These are phyloP conservation scores for Ophiostoma sp. DNA, from an alignment of 2,329 filamentous ascomycete genomes.

Conservation along the genomic window DNA sequence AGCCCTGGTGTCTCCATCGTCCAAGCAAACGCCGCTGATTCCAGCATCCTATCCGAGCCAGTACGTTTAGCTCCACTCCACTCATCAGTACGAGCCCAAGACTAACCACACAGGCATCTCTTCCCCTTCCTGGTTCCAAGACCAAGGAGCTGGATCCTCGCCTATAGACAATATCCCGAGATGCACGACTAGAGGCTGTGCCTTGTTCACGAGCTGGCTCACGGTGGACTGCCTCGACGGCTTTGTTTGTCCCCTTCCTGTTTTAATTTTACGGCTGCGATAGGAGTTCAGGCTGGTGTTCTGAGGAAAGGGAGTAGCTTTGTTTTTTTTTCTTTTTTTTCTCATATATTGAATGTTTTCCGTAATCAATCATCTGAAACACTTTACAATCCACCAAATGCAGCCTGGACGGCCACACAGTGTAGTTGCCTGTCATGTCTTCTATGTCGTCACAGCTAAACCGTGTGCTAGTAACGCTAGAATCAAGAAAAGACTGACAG, in stretches of 20 bases:
- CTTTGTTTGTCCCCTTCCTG: background rate
- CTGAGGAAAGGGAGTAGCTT: background rate
- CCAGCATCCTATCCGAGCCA: conserved; percentile 15
- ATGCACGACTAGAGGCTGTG: background rate
- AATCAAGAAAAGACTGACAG: background rate
- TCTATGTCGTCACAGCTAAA: background rate
- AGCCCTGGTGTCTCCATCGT: conserved; percentile 12
- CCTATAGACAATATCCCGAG: background rate
- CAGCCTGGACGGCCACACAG: background rate
- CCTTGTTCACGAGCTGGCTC: conserved; percentile 9
- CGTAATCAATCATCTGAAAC: background rate
- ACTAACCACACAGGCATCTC: background rate
- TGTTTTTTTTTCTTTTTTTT: background rate
- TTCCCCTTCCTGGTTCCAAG: background rate
- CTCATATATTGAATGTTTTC: background rate
- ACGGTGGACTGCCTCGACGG: background rate
- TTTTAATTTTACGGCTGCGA: background rate
- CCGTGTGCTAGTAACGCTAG: background rate
- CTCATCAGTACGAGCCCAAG: background rate
- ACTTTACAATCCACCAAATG: background rate
- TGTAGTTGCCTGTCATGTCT: background rate
- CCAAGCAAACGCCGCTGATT: conserved; percentile 4
- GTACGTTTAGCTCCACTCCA: conserved; percentile 1
- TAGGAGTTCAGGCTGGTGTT: background rate
- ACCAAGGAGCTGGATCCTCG: conserved; percentile 11